A percentile compares a stretch with the other conserved stretches of the same genome.
These are phyloP conservation scores for Diaporthe citri DNA, from an alignment of 2,329 filamentous ascomycete genomes.

Conservation along the genomic window DNA sequence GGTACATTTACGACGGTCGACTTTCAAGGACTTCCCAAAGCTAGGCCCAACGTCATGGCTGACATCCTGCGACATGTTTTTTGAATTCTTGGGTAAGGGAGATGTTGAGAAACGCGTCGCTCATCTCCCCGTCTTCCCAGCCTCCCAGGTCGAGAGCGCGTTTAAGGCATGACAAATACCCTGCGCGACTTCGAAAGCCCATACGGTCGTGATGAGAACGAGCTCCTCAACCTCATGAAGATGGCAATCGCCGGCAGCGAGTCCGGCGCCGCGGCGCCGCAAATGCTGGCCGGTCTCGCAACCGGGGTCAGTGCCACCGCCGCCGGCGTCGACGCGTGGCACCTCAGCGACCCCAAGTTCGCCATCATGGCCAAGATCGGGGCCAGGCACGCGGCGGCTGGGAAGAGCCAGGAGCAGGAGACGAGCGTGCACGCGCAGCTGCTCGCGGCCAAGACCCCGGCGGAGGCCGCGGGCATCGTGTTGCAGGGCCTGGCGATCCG, in stretches of 20 bases:
- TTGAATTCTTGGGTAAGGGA: not conserved
- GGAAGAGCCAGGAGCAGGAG: not conserved
- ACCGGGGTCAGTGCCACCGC: not conserved
- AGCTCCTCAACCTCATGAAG: not conserved
- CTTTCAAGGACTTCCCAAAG: not conserved
- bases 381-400: not conserved
- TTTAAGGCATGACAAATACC: not conserved
- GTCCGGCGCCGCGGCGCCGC: not conserved
- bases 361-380: not conserved
- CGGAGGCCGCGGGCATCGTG: not conserved
- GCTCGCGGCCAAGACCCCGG: not conserved
- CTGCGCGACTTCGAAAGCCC: not conserved
- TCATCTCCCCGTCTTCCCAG: not conserved
- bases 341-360: not conserved
- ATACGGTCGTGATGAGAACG: not conserved
- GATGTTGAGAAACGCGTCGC: not conserved
- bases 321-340: not conserved
- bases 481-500: not conserved
- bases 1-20: not conserved
- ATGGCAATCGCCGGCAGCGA: not conserved
- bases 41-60: not conserved
- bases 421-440: not conserved
- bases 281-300: not conserved
- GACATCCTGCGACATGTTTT: not conserved
- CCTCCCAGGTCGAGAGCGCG: not conserved